A percentile compares a stretch with the other conserved stretches of the same genome.
Evolutionary conservation across 306 rosid species (phyloP).

Genomic region (Quercus alba): DNA sequence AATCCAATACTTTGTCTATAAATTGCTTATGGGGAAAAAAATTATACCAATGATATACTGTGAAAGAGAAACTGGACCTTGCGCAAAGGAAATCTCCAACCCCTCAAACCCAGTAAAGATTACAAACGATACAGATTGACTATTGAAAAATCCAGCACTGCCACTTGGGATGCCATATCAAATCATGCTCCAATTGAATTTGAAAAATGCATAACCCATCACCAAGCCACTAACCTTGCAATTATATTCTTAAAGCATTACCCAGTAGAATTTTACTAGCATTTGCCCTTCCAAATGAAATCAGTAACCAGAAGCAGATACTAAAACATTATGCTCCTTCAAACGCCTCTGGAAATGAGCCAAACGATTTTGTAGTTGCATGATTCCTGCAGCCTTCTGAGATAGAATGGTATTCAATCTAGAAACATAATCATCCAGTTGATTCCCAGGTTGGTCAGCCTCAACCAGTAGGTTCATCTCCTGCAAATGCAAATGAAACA

Average conservation of each 20-base stretch:
- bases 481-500: slow-evolving; percentile 42
- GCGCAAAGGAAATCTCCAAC: slow-evolving; percentile 29
- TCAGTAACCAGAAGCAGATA: slow-evolving; percentile 69
- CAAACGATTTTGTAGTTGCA: slow-evolving; percentile 85
- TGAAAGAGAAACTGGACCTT: slow-evolving; percentile 16
- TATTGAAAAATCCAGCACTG: slow-evolving; percentile 31
- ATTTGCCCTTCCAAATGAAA: slow-evolving; percentile 22
- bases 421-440: slow-evolving; percentile 71
- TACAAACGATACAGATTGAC: slow-evolving; percentile 24
- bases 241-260: slow-evolving; percentile 15
- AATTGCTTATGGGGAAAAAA: slow-evolving; percentile 24
- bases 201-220: background rate
- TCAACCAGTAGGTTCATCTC: slow-evolving; percentile 96
- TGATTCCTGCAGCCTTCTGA: slow-evolving; percentile 94
- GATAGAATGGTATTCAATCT: slow-evolving; percentile 87
- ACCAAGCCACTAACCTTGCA: background rate
- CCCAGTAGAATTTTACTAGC: slow-evolving; percentile 8
- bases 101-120: slow-evolving; percentile 9
- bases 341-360: slow-evolving; percentile 91
- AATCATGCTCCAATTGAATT: slow-evolving; percentile 17
- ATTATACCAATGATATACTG: slow-evolving; percentile 2
- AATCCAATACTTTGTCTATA: slow-evolving; percentile 32
- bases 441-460: slow-evolving; percentile 98
- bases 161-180: slow-evolving; percentile 9
- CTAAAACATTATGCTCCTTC: slow-evolving; percentile 86